These are phyloP conservation scores for Acarospora socialis DNA, from an alignment of 2,329 filamentous ascomycete species.

Conservation along the genomic window DNA sequence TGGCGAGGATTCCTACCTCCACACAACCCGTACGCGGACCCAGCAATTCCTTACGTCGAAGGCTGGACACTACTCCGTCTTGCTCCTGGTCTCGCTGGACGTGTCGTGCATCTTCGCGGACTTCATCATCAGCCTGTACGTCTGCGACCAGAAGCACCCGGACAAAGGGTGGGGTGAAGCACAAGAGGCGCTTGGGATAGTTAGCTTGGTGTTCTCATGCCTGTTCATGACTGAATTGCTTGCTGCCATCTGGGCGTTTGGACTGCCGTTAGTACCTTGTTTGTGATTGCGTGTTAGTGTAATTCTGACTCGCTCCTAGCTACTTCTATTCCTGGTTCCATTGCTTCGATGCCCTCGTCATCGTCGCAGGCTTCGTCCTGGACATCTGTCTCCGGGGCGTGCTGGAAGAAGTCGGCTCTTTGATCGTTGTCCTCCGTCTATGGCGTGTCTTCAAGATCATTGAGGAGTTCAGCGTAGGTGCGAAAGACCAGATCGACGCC, in stretches of 20 bases:
- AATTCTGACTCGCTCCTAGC: conserved; percentile 27
- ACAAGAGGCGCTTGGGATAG: conserved; percentile 32
- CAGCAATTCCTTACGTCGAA: conserved; percentile 30
- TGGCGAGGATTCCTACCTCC: conserved; percentile 9
- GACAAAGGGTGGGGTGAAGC: conserved; percentile 22
- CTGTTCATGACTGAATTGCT: conserved; percentile 51
- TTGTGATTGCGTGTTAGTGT: conserved; percentile 1
- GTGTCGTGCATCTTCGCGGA: conserved; percentile 39
- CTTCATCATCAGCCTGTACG: conserved; percentile 35
- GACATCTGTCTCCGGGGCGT: conserved; percentile 47
- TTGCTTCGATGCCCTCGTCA: conserved; percentile 49
- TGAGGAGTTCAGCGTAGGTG: conserved; percentile 10
- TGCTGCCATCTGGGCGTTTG: conserved; percentile 47
- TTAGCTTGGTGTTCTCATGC: conserved; percentile 46
- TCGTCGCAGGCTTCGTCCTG: conserved; percentile 46
- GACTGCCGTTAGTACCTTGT: conserved; percentile 34
- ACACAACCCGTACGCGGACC: conserved; percentile 12
- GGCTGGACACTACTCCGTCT: conserved; percentile 35
- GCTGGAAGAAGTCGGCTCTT: conserved; percentile 41
- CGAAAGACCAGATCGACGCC: conserved; percentile 9
- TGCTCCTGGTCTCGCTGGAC: conserved; percentile 36
- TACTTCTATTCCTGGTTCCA: conserved; percentile 48
- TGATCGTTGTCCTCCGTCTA: conserved; percentile 10
- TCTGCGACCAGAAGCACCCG: conserved; percentile 28
- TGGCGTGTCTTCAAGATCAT: conserved; percentile 12